Percentiles rank a stretch among this genome's conserved stretches.
Evolutionary conservation across 108 stramenopile genomes (phyloP).

Genomic region (Nitzschia palea): DNA sequence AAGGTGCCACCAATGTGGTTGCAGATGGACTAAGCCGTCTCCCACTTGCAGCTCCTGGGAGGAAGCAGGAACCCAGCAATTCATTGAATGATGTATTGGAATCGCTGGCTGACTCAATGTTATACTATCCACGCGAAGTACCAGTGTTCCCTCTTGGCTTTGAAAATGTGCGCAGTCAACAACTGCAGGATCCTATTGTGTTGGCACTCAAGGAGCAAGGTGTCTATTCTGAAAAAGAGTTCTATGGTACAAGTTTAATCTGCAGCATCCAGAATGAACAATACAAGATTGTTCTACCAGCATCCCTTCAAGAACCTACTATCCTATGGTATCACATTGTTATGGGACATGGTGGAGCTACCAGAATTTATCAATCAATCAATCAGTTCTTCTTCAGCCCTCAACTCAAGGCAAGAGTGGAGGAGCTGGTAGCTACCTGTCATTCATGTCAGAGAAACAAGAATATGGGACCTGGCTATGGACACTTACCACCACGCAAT

Average conservation of each 20-base stretch:
- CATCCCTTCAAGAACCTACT: background rate
- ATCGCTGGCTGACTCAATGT: background rate
- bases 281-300: background rate
- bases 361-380: background rate
- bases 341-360: background rate
- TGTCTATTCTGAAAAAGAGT: background rate
- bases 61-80: background rate
- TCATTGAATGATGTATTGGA: background rate
- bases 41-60: background rate
- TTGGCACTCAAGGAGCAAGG: background rate
- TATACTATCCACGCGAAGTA: conserved; percentile 1
- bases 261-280: background rate
- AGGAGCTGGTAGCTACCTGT: conserved; percentile 1
- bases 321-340: conserved; percentile 1
- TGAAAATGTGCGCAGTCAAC: background rate
- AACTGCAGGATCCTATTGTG: background rate
- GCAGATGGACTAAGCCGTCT: conserved; percentile 19
- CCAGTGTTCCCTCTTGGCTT: background rate
- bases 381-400: too few relatives aligned
- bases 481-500: background rate
- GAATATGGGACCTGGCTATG: background rate
- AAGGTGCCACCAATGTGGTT: conserved; percentile 18
- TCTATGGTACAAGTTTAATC: background rate
- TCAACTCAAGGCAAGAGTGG: background rate
- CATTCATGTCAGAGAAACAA: conserved; percentile 15